Evolutionary conservation across 2,329 filamentous ascomycete genomes (phyloP).

Genomic region (Tolypocladium ophioglossoides): DNA sequence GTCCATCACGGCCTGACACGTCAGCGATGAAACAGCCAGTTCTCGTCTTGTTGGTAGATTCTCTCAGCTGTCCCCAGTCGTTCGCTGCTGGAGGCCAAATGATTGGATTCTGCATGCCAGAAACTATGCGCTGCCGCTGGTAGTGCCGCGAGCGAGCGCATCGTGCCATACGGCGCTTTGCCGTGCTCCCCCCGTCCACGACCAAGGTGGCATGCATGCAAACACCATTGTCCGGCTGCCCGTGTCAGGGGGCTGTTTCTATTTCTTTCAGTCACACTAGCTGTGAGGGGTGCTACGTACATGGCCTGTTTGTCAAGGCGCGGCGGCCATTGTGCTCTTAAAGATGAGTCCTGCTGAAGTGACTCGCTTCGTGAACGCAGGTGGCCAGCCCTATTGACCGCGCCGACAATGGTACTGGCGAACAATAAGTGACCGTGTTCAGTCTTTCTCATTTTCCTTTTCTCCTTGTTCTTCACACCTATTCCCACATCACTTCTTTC

Average conservation of each 20-base stretch:
- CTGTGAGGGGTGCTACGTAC: neutral
- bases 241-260: neutral
- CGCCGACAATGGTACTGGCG: slow-evolving; percentile 9
- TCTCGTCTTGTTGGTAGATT: neutral
- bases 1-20: neutral
- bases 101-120: neutral
- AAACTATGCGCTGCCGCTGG: neutral
- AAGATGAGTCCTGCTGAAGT: neutral
- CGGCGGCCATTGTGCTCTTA: neutral
- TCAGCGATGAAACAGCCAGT: neutral
- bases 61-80: neutral
- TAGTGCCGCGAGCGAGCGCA: neutral
- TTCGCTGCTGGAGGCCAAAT: neutral
- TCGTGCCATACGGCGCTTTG: neutral
- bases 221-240: neutral
- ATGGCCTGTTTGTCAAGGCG: neutral
- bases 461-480: slow-evolving; percentile 6
- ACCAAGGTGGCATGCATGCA: neutral
- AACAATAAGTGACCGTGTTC: neutral
- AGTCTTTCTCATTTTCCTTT: slow-evolving; percentile 6
- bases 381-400: slow-evolving; percentile 5
- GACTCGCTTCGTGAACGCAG: neutral
- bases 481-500: slow-evolving; percentile 10
- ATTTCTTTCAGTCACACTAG: neutral
- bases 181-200: neutral